Percentiles rank a stretch among this genome's conserved stretches.
Conservation (phyloP, 2,329 filamentous ascomycete species). For the Talaromyces atroroseus region DNA sequence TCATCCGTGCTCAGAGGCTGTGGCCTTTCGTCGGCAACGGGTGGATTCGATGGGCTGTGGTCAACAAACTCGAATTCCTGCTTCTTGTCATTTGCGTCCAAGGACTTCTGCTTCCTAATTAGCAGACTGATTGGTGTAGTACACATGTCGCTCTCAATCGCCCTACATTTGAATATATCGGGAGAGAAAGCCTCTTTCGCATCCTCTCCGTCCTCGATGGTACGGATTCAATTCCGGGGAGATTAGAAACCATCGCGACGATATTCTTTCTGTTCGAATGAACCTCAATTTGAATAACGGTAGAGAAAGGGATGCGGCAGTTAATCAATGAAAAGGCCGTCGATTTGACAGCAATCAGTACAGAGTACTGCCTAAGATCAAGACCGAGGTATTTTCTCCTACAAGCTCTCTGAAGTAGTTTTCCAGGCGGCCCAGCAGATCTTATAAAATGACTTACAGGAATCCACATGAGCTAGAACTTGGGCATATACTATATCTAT, state of each 20-base stretch:
- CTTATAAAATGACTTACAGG: too few species aligned
- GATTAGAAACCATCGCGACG: not conserved
- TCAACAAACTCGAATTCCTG: not conserved
- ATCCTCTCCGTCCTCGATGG: not conserved
- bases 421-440: not conserved
- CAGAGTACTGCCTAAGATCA: not conserved
- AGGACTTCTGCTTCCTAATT: not conserved
- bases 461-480: too few species aligned
- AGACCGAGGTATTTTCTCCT: not conserved
- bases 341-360: too few species aligned
- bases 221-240: not conserved
- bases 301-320: not conserved
- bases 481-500: too few species aligned
- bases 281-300: too few species aligned
- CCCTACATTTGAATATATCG: slow-evolving; percentile 2
- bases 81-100: not conserved
- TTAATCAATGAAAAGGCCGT: too few species aligned
- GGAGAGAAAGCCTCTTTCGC: slow-evolving; percentile 2
- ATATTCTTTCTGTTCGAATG: too few species aligned
- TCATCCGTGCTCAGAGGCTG: not conserved
- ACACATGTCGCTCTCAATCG: not conserved
- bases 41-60: not conserved
- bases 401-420: not conserved
- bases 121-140: not conserved
- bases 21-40: not conserved